phyloP scores from a whole-genome alignment of 768 basidiomycete genomes.

The Leccinum fibrillosum region DNA sequence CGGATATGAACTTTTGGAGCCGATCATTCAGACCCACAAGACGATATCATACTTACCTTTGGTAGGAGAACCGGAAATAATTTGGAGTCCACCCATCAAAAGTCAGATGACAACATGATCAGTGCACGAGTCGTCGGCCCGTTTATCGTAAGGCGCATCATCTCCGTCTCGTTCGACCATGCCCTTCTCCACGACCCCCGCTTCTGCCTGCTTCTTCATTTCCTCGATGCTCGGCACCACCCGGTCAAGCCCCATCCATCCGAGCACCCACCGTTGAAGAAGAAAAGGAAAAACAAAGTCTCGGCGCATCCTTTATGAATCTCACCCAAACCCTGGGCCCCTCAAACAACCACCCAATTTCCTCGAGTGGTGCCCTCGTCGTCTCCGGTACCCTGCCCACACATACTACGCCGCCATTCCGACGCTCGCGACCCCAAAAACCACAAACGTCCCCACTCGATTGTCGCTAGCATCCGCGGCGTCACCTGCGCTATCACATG shows the following conservation, averaged over 20 bases:
- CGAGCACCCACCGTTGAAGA: constrained; percentile 21
- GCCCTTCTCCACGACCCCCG: background rate
- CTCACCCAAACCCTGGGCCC: constrained; percentile 21
- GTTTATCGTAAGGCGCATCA: background rate
- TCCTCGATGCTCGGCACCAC: constrained; percentile 26
- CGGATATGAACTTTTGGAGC: no score
- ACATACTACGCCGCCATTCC: constrained; percentile 31
- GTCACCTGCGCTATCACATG: constrained; percentile 38
- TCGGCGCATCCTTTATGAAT: constrained; percentile 33
- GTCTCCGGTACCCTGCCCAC: constrained; percentile 40
- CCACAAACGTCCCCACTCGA: constrained; percentile 30
- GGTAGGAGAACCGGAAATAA: background rate
- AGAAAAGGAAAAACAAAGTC: no score
- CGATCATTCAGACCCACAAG: background rate
- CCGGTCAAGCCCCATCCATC: constrained; percentile 5
- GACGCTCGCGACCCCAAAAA: constrained; percentile 30
- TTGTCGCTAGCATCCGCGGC: constrained; percentile 32
- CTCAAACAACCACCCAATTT: constrained; percentile 35
- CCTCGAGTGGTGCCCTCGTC: constrained; percentile 37
- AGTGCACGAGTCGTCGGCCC: background rate
- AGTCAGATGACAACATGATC: background rate
- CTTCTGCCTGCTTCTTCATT: constrained; percentile 15
- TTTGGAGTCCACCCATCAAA: background rate
- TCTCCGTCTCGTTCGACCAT: background rate
- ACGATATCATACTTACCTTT: background rate